A percentile compares a stretch with the other conserved stretches of the same genome.
Conservation (phyloP, 2,329 filamentous ascomycete genomes). For the Hawksworthiomyces lignivorus region DNA sequence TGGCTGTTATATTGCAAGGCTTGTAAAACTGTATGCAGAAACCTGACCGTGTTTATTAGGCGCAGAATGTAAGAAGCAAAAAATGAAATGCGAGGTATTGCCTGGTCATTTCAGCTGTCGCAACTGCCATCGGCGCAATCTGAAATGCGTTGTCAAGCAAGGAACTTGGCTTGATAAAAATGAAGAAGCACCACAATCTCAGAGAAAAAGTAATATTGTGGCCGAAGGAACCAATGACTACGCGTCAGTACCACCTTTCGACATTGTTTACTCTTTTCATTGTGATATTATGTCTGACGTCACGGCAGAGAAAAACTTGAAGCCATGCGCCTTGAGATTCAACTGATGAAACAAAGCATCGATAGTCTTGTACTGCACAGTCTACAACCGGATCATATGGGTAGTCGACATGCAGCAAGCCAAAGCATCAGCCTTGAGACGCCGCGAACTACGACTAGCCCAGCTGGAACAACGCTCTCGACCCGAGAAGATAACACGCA, state of each 20-base stretch:
- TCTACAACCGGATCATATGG: not conserved
- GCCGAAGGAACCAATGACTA: no score
- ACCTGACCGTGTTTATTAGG: no score
- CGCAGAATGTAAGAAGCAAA: constrained; percentile 38
- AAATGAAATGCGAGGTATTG: constrained; percentile 39
- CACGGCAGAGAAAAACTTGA: constrained; percentile 3
- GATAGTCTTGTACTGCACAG: constrained; percentile 14
- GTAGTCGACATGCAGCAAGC: no score
- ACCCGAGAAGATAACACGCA: constrained; percentile 19
- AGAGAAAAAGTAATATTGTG: no score
- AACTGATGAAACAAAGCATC: constrained; percentile 18
- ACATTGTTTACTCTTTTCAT: no score
- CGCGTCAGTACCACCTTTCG: no score
- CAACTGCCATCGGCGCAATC: constrained; percentile 33
- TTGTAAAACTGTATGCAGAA: no score
- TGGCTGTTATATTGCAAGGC: no score
- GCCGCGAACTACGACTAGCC: not conserved
- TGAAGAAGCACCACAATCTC: no score
- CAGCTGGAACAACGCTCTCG: constrained; percentile 19
- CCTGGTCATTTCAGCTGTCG: constrained; percentile 32
- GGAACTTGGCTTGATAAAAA: no score
- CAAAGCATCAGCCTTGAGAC: no score
- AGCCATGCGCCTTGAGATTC: constrained; percentile 13
- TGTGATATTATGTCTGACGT: no score
- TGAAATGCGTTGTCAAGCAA: constrained; percentile 33